Evolutionary conservation across 2,329 filamentous ascomycete species (phyloP), one percentile per base, ranked within the genome.

Genomic region (Neofusicoccum ribis): DNA sequence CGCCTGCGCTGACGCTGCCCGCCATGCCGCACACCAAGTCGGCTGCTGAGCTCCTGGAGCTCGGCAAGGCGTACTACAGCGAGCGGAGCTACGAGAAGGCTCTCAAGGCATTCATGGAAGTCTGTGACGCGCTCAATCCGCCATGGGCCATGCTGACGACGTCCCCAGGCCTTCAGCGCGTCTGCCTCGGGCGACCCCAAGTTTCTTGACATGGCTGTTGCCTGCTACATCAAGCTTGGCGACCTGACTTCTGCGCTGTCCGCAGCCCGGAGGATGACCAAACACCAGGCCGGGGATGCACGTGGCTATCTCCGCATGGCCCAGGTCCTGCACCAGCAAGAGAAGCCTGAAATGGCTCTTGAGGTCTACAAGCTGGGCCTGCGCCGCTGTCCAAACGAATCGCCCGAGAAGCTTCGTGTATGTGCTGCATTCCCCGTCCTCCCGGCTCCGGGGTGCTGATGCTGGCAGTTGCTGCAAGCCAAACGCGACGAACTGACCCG

Each of bases 311-410:
- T 88, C 34, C 83, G 85, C 62, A 83, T 83, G 31, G 85, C 81
- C 2, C 83, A 82, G 65, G 69, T 81, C 7, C 72, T 83, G 12
- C 72, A 79, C 58, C 80, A 80, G 66, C 81, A 83, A 75, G 78
- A 80, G 11, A 86, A 84, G 70, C 72, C 76, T 2, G 79, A 82
- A n/a, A 81, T 80, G 27, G 87, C 87, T 5, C 70, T 85, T 12
- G 80, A 82, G 11, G 81, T 88, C 27, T 88, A 88, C 73, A 79
- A 82, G 31, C 83, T 85, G 70, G 87, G 84, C n/a, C 74, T 88
- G 68, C 84, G 83, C 67, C 52, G 61, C 43, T 59, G 63, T 43
- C 17, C 65, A 3, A 39, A 17, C 23, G 50, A 37, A 14, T 50
- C 56, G 2, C 69, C 74, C 39, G 70, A 72, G 63, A 71, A 74